Evolutionary conservation across 2,329 filamentous ascomycete species (phyloP).

Genomic region (Cytospora schulzeri): DNA sequence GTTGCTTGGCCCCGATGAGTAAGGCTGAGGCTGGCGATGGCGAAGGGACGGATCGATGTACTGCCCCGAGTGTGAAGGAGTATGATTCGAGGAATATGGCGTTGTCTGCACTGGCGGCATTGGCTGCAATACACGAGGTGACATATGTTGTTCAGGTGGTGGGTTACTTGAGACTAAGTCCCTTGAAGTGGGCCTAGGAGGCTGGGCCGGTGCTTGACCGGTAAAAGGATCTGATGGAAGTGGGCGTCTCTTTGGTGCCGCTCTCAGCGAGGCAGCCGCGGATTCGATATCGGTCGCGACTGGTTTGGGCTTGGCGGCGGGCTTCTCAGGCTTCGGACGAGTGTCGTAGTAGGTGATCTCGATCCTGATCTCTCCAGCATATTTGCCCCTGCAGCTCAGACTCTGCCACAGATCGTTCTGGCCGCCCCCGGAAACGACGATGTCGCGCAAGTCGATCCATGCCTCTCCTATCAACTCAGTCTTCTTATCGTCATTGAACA

Average conservation of each 20-base stretch:
- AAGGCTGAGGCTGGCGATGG: slow-evolving; percentile 41
- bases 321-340: slow-evolving; percentile 77
- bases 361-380: slow-evolving; percentile 90
- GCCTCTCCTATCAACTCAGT: slow-evolving; percentile 95
- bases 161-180: slow-evolving; percentile 33
- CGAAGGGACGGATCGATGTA: slow-evolving; percentile 46
- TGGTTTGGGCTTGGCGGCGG: slow-evolving; percentile 56
- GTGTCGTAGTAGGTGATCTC: slow-evolving; percentile 97
- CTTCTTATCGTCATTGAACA: slow-evolving; percentile 98
- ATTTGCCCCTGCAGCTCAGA: slow-evolving; percentile 87
- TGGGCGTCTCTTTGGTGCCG: slow-evolving; percentile 75
- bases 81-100: slow-evolving; percentile 51
- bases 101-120: slow-evolving; percentile 46
- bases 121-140: slow-evolving; percentile 38
- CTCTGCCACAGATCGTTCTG: slow-evolving; percentile 92
- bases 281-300: slow-evolving; percentile 39
- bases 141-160: slow-evolving; percentile 48
- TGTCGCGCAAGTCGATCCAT: slow-evolving; percentile 80
- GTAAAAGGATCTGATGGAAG: slow-evolving; percentile 77
- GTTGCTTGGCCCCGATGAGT: slow-evolving; percentile 38
- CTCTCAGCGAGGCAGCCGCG: slow-evolving; percentile 53
- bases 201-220: slow-evolving; percentile 49
- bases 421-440: slow-evolving; percentile 85
- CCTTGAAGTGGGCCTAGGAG: slow-evolving; percentile 38
- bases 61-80: slow-evolving; percentile 56